Base-by-base conservation (phyloP, 352 stramenopile species). In the Pythium graminicola region DNA sequence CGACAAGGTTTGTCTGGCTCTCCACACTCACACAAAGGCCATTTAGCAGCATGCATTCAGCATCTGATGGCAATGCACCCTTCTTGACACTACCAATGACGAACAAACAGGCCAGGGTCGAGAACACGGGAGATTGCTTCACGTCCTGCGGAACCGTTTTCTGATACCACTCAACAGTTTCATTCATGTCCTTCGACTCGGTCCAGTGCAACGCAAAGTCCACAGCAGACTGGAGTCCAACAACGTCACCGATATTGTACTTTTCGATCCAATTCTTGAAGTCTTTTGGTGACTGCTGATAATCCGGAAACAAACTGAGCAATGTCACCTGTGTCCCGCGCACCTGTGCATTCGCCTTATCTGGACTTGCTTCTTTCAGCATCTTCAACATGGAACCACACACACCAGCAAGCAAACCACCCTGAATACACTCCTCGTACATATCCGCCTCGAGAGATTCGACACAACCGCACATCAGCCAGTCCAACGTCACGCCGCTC, bases 221-320 rank as follows among this genome's bases (percentile, higher is more conserved):
- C 27, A 89, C 78, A 3, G 73, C 79, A 27, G 57, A 60, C 32
- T 85, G 60, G 39, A 93, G 57, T 14, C 61, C 62, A 20, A 93
- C 22, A n/a, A 85, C 70, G 7, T 82, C 65, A 27, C 64, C 53
- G 10, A 93, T 57, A 8, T 65, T 54, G 54, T 87, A 70, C 47
- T 84, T 86, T 33, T 77, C 62, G 11, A 87, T 67, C 82, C 82
- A 93, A 36, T 73, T 57, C 49, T 86, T 64, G 41, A 91, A 62
- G 47, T 86, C 74, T 33, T 68, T 65, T 0, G 61, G 44, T 0
- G 61, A 73, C 38, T 72, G 80, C 43, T 80, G 59, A 55, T 83
- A 72, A 3, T 69, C 66, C 13, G 80, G 73, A 17, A 89, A 65
- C 10, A 87, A 40, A 24, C 68, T 81, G 46, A 83, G 61, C 24